Conservation (phyloP, 2,329 filamentous ascomycete genomes). For the Fusarium solani-melongenae region DNA sequence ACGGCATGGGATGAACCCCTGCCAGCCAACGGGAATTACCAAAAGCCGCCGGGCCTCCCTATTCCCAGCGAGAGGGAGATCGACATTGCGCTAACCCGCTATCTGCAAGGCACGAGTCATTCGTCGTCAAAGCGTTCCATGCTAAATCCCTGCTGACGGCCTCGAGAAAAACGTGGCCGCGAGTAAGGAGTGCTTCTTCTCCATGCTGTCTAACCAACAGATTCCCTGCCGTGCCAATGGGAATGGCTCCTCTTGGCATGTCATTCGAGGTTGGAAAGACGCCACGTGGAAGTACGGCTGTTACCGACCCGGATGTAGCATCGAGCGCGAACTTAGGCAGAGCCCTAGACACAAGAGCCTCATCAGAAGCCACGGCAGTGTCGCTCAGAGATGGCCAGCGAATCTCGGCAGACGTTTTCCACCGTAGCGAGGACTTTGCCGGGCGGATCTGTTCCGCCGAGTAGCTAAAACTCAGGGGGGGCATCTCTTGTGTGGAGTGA, state of each 20-base stretch:
- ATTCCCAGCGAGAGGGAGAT: conserved; percentile 3
- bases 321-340: not conserved
- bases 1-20: not conserved
- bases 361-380: not conserved
- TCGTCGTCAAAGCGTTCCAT: not conserved
- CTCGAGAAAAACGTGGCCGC: not conserved
- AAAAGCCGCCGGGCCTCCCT: not conserved
- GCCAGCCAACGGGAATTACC: not conserved
- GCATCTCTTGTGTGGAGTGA: not conserved
- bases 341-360: not conserved
- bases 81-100: not conserved
- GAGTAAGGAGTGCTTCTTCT: not conserved
- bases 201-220: not conserved
- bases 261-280: not conserved
- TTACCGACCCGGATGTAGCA: not conserved
- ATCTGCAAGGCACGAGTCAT: conserved; percentile 7
- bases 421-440: not conserved
- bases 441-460: not conserved
- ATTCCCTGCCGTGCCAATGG: not conserved
- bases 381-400: not conserved
- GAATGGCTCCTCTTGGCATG: not conserved
- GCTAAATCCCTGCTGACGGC: not conserved
- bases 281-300: not conserved
- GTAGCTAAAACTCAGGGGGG: not conserved
- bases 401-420: not conserved